Conservation (phyloP, 352 stramenopile genomes). For the Phytopythium vexans region DNA sequence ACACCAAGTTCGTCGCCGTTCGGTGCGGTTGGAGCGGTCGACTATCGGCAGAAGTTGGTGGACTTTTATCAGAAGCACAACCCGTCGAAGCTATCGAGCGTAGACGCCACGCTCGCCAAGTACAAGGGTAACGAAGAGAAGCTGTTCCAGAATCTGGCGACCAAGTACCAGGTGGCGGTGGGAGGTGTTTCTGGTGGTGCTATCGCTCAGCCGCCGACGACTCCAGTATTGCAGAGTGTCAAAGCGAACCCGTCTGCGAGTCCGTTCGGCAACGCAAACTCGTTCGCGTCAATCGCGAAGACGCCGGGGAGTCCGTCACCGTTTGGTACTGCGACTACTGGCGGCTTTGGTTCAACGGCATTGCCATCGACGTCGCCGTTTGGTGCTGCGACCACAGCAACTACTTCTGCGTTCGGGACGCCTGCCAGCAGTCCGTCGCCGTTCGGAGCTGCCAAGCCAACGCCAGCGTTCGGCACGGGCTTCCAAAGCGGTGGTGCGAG, state of each 20-base stretch:
- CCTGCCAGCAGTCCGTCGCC: background rate
- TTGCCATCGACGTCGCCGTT: conserved; percentile 40
- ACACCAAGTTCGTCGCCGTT: conserved; percentile 25
- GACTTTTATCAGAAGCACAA: conserved; percentile 93
- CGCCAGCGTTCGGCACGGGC: conserved; percentile 18
- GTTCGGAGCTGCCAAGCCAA: conserved; percentile 17
- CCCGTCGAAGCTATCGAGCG: conserved; percentile 78
- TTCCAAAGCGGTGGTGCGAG: conserved; percentile 13
- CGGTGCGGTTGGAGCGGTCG: conserved; percentile 27
- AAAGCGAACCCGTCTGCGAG: conserved; percentile 39
- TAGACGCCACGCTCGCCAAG: conserved; percentile 87
- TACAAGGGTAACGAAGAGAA: conserved; percentile 87
- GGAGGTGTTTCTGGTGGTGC: conserved; percentile 9
- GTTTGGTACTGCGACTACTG: conserved; percentile 39
- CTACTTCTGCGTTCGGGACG: conserved; percentile 18
- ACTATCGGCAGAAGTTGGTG: conserved; percentile 68
- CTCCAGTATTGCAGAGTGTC: conserved; percentile 29
- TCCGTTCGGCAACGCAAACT: conserved; percentile 59
- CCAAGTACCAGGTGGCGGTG: conserved; percentile 73
- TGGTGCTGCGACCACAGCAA: conserved; percentile 17
- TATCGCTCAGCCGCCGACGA: conserved; percentile 16
- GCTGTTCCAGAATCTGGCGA: conserved; percentile 64
- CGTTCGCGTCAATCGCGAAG: conserved; percentile 35
- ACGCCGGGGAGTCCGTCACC: background rate
- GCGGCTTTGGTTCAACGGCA: conserved; percentile 41